Percentiles rank a stretch among this genome's conserved stretches.
These are phyloP conservation scores for Quercus berberidifolia DNA, from an alignment of 306 rosid genomes.

Conservation along the genomic window DNA sequence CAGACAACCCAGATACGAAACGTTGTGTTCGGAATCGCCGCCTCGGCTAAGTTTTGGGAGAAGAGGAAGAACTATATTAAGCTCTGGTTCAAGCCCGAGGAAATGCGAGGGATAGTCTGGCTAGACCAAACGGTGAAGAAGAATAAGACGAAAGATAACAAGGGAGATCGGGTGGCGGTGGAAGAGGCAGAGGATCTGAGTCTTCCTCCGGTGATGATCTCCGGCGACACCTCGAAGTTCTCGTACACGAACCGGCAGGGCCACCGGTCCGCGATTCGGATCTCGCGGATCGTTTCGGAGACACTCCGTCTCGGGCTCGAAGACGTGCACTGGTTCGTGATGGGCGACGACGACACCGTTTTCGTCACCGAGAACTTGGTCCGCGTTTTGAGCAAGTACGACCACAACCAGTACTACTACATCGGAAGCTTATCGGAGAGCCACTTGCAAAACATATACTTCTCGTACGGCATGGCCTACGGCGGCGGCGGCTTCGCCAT, in stretches of 20 bases:
- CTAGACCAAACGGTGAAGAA: conserved; percentile 48
- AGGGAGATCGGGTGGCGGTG: conserved; percentile 22
- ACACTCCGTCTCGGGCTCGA: conserved; percentile 66
- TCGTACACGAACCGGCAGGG: conserved; percentile 69
- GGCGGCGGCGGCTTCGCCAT: conserved; percentile 98
- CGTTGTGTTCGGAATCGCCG: conserved; percentile 88
- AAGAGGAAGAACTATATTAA: conserved; percentile 80
- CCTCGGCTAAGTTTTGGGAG: conserved; percentile 82
- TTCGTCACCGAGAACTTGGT: conserved; percentile 74
- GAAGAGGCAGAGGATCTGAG: conserved; percentile 22
- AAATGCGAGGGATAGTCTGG: conserved; percentile 89
- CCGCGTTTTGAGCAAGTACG: conserved; percentile 63
- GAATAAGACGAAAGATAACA: not conserved
- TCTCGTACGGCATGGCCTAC: conserved; percentile 95
- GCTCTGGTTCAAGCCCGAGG: conserved; percentile 65
- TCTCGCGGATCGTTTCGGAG: conserved; percentile 85
- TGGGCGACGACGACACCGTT: conserved; percentile 99
- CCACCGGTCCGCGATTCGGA: conserved; percentile 89
- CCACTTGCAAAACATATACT: conserved; percentile 85
- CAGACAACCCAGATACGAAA: conserved; percentile 49
- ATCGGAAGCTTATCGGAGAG: conserved; percentile 90
- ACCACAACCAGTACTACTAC: conserved; percentile 70
- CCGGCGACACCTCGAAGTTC: conserved; percentile 66
- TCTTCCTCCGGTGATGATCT: conserved; percentile 62
- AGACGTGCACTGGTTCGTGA: conserved; percentile 84